A percentile compares a stretch with the other conserved stretches of the same genome.
Evolutionary conservation across 805 yeast species (phyloP).

Genomic region (Tanozyma kutaoensis): DNA sequence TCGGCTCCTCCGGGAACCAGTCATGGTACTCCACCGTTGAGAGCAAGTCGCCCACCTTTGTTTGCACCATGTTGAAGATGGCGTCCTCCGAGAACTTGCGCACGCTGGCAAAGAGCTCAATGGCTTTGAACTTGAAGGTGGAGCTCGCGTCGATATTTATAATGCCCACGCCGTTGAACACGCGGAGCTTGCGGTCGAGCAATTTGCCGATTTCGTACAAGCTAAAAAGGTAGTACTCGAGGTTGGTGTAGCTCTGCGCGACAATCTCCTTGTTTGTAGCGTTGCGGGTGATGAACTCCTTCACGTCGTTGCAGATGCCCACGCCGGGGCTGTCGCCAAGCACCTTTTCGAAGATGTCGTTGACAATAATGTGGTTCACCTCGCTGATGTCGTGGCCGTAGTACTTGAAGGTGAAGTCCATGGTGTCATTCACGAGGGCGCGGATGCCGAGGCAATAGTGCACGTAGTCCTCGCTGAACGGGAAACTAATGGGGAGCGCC

Average conservation of each 20-base stretch:
- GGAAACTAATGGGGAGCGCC: conserved; percentile 49
- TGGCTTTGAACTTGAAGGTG: conserved; percentile 31
- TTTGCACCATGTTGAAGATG: conserved; percentile 72
- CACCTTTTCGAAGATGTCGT: conserved; percentile 54
- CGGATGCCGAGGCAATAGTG: conserved; percentile 70
- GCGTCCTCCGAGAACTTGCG: conserved; percentile 66
- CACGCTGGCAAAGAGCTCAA: conserved; percentile 40
- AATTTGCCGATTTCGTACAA: conserved; percentile 51
- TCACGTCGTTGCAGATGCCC: conserved; percentile 46
- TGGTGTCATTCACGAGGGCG: conserved; percentile 47
- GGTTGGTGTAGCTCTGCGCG: conserved; percentile 77
- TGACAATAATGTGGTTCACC: conserved; percentile 41
- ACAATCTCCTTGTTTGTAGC: conserved; percentile 79
- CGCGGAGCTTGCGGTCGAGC: conserved; percentile 21
- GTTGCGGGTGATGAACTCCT: conserved; percentile 46
- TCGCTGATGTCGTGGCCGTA: conserved; percentile 51
- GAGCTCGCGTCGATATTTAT: conserved; percentile 27
- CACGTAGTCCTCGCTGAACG: conserved; percentile 82
- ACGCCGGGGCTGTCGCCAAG: conserved; percentile 33
- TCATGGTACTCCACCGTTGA: conserved; percentile 74
- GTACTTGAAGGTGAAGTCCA: conserved; percentile 51
- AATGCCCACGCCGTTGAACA: conserved; percentile 24
- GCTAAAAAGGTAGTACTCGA: conserved; percentile 76
- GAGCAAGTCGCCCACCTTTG: conserved; percentile 63
- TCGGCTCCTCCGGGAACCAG: conserved; percentile 47